phyloP scores from a whole-genome alignment of 495 filamentous ascomycete species.

The Aspergillus olivimuriae region DNA sequence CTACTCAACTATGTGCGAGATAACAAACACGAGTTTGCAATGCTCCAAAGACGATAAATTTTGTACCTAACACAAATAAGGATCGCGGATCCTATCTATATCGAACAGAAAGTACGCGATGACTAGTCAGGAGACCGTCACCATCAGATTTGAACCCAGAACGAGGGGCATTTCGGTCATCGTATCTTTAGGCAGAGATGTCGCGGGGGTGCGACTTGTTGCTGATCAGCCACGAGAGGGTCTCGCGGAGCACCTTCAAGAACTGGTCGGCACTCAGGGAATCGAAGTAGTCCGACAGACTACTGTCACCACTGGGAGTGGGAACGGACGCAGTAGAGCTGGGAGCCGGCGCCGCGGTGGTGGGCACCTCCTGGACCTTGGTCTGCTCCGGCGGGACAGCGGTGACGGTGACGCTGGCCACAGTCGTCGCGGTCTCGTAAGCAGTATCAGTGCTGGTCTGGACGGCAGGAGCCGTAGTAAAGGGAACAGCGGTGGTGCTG shows the following conservation, averaged over 20 bases:
- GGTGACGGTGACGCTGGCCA: constrained; percentile 13
- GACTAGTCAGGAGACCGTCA: constrained; percentile 9
- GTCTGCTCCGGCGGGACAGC: constrained; percentile 16
- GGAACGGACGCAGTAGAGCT: constrained; percentile 2
- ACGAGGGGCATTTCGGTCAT: constrained; percentile 11
- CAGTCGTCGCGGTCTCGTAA: constrained; percentile 10
- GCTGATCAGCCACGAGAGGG: constrained; percentile 32
- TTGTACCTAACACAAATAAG: not conserved
- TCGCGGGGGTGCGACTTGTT: constrained; percentile 35
- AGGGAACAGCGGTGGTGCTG: constrained; percentile 15
- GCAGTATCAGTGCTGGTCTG: constrained; percentile 11
- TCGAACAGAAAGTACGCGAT: constrained; percentile 8
- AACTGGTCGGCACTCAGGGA: constrained; percentile 33
- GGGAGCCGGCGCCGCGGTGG: constrained; percentile 6
- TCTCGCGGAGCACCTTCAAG: constrained; percentile 27
- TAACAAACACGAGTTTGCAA: too few relatives aligned
- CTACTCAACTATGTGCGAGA: too few relatives aligned
- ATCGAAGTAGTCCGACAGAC: constrained; percentile 29
- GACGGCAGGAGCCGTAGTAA: constrained; percentile 6
- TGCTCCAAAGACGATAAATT: too few relatives aligned
- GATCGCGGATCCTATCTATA: constrained; percentile 7
- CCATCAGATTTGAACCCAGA: constrained; percentile 5
- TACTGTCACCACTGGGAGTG: constrained; percentile 11
- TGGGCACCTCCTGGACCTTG: constrained; percentile 15
- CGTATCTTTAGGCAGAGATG: constrained; percentile 19